Evolutionary conservation across 768 basidiomycete genomes (phyloP).

Genomic region (Leccinum barrowsii): DNA sequence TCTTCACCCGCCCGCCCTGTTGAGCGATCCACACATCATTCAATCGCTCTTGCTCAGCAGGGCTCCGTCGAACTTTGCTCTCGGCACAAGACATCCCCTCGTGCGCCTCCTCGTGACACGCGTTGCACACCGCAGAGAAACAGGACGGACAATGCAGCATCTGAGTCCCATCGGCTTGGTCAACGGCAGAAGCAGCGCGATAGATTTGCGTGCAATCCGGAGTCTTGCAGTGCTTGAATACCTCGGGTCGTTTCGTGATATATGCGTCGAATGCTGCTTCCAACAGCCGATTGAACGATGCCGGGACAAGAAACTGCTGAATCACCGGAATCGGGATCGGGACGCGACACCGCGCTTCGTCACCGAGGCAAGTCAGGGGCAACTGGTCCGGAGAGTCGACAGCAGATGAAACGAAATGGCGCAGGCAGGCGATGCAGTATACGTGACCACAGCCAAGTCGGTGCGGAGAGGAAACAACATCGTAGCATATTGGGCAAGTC

Average conservation of each 20-base stretch:
- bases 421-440: slow-evolving; percentile 63
- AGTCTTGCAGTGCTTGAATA: slow-evolving; percentile 73
- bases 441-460: slow-evolving; percentile 59
- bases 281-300: slow-evolving; percentile 53
- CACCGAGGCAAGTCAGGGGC: slow-evolving; percentile 66
- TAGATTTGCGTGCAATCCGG: slow-evolving; percentile 77
- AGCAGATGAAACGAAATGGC: slow-evolving; percentile 53
- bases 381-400: slow-evolving; percentile 50
- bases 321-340: slow-evolving; percentile 52
- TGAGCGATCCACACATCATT: slow-evolving; percentile 53
- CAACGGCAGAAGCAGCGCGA: slow-evolving; percentile 39
- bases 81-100: slow-evolving; percentile 61
- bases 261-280: slow-evolving; percentile 55
- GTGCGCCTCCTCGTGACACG: slow-evolving; percentile 58
- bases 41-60: slow-evolving; percentile 49
- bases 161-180: slow-evolving; percentile 33
- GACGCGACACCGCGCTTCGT: slow-evolving; percentile 52
- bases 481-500: slow-evolving; percentile 55
- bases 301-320: slow-evolving; percentile 44
- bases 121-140: slow-evolving; percentile 58
- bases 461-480: slow-evolving; percentile 40
- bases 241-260: slow-evolving; percentile 52
- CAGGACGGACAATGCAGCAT: slow-evolving; percentile 66
- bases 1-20: slow-evolving; percentile 57
- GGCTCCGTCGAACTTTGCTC: slow-evolving; percentile 28